Conservation (phyloP, 768 basidiomycete species). For the Exidia glandulosa region DNA sequence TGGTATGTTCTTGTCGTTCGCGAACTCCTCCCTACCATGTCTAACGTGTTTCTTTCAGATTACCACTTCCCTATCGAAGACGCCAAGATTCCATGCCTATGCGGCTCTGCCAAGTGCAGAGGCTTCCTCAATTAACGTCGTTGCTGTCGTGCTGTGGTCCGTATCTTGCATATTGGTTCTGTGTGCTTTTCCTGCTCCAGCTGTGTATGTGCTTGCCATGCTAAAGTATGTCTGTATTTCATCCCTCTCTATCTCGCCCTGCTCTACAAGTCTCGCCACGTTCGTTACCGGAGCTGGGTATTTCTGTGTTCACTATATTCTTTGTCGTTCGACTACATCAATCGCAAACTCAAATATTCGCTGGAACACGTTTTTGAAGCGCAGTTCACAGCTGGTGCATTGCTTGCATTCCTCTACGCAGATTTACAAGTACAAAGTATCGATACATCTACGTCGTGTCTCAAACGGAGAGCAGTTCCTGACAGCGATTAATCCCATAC, state of each 20-base stretch:
- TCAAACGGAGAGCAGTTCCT: background rate
- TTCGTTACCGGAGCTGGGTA: background rate
- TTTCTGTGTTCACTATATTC: too few relatives aligned
- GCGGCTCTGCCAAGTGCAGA: constrained; percentile 83
- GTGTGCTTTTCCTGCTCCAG: background rate
- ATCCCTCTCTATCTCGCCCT: background rate
- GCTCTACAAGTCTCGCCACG: background rate
- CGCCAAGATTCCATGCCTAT: constrained; percentile 91
- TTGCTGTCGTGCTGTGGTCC: background rate
- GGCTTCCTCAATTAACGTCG: constrained; percentile 84
- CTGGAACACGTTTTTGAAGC: too few relatives aligned
- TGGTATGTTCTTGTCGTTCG: constrained; percentile 39
- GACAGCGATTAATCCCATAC: background rate
- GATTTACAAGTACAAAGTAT: too few relatives aligned
- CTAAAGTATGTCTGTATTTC: background rate
- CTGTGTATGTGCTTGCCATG: background rate
- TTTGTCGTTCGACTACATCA: too few relatives aligned
- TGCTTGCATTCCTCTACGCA: too few relatives aligned
- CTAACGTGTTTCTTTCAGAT: constrained; percentile 38
- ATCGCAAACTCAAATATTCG: too few relatives aligned
- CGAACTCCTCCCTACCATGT: background rate
- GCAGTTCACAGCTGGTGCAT: too few relatives aligned
- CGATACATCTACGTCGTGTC: too few relatives aligned
- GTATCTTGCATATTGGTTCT: background rate
- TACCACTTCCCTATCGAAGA: constrained; percentile 99